Percentiles rank a stretch among this genome's conserved stretches.
These are phyloP conservation scores for Ceratobasidium papillatum DNA, from an alignment of 1,284 basidiomycete genomes.

Conservation along the genomic window DNA sequence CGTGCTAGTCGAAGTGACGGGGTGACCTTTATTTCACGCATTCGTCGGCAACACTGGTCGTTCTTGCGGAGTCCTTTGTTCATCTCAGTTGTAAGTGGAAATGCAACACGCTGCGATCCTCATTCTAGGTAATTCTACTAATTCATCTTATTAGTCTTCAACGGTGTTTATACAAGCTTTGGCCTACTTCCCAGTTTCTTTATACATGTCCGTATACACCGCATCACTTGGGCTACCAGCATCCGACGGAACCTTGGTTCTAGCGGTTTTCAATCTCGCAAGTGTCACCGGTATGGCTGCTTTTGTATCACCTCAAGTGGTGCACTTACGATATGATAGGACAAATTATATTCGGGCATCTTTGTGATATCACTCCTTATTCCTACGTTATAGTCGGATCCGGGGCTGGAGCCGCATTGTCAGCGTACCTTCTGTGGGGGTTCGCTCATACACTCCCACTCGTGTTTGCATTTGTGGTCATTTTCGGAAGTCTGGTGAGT, in stretches of 20 bases:
- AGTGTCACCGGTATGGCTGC: slow-evolving; percentile 26
- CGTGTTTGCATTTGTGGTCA: slow-evolving; percentile 39
- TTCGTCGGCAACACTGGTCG: slow-evolving; percentile 18
- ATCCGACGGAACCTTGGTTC: slow-evolving; percentile 29
- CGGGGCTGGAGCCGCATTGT: slow-evolving; percentile 32
- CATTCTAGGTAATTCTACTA: not conserved
- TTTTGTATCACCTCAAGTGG: not conserved
- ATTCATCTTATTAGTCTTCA: slow-evolving; percentile 2
- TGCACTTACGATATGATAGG: not conserved
- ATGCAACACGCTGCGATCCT: not conserved
- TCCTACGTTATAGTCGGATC: slow-evolving; percentile 30
- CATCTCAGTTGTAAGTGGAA: slow-evolving; percentile 17
- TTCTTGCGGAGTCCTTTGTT: slow-evolving; percentile 35
- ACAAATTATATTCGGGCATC: slow-evolving; percentile 37
- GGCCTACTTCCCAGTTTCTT: slow-evolving; percentile 42
- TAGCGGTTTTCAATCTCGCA: slow-evolving; percentile 43
- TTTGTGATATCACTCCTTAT: slow-evolving; percentile 38
- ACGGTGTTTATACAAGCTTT: slow-evolving; percentile 42
- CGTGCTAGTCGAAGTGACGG: not conserved
- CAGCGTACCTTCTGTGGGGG: slow-evolving; percentile 41
- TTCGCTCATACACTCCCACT: slow-evolving; percentile 34
- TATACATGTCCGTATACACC: slow-evolving; percentile 44
- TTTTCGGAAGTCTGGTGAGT: slow-evolving; percentile 40
- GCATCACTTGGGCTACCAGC: slow-evolving; percentile 33
- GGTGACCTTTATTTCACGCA: not conserved